phyloP scores from a whole-genome alignment of 441 rosid species.

The Populus hybrid region DNA sequence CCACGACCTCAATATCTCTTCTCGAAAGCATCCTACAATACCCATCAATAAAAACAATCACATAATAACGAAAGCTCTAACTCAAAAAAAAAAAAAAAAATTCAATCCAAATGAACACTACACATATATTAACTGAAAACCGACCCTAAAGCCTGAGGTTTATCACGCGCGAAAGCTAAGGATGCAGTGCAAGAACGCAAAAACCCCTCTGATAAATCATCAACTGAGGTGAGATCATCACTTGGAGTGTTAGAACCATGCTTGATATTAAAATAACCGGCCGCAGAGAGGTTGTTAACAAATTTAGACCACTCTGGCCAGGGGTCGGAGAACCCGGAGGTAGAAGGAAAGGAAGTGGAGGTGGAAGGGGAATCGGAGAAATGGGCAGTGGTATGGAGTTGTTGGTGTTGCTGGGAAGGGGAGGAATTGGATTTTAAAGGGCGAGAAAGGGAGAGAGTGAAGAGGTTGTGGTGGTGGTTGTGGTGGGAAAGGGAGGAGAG shows the following conservation, averaged over 20 bases:
- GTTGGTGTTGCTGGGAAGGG: slow-evolving; percentile 19
- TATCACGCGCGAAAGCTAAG: slow-evolving; percentile 62
- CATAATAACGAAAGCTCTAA: neutral
- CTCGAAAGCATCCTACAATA: slow-evolving; percentile 52
- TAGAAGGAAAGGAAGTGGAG: slow-evolving; percentile 17
- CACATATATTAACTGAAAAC: neutral
- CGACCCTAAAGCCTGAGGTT: slow-evolving; percentile 55
- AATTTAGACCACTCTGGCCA: slow-evolving; percentile 63
- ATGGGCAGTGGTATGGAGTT: slow-evolving; percentile 31
- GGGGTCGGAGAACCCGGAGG: slow-evolving; percentile 20
- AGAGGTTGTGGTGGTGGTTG: slow-evolving; percentile 15
- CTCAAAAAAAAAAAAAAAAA: neutral
- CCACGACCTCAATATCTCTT: slow-evolving; percentile 63
- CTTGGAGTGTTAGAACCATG: neutral
- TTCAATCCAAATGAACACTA: neutral
- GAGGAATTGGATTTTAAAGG: slow-evolving; percentile 20
- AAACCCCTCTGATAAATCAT: slow-evolving; percentile 49
- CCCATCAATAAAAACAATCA: neutral
- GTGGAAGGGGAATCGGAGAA: slow-evolving; percentile 4
- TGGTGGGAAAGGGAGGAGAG: slow-evolving; percentile 10
- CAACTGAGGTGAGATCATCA: slow-evolving; percentile 30
- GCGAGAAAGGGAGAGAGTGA: slow-evolving; percentile 16
- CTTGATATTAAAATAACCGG: slow-evolving; percentile 46
- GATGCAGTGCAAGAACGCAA: slow-evolving; percentile 49
- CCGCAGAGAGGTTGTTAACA: slow-evolving; percentile 36